Base-by-base conservation (phyloP, 768 basidiomycete genomes). In the Rickenella mellea region DNA sequence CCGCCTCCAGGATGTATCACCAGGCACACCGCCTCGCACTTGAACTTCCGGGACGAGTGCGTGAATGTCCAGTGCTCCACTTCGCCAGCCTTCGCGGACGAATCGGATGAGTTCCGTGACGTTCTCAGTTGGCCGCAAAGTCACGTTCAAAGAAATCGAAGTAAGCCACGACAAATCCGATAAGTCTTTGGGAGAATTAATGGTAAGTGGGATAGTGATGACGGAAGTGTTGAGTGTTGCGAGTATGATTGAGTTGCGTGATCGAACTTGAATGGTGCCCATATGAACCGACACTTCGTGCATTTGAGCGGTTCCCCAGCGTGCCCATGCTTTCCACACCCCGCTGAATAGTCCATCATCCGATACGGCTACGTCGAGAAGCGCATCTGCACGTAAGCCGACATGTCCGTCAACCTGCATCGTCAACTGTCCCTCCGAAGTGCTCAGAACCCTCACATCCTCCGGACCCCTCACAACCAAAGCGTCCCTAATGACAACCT, bases 321-420 rank as follows among this genome's bases (percentile, higher is more conserved):
- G 68, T 2, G 83, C 85, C 14, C 86, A 44, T 2, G 71, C 63
- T 58, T 81, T 86, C 78, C 79, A 82, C 24, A 76, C 44, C 33
- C 59, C 59, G n/a, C 54, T 47, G 35, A 77, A 45, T 5, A 75
- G 28, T 24, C 64, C 63, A 42, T 83, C 65, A 15, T 45, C 69
- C 6, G 66, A 61, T 7, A 59, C 51, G 22, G 64, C 60, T 9
- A 61, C 60, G 41, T 74, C 80, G 11, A 83, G 61, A 15, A 76
- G 62, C 7, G 66, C 55, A 2, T 80, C 82, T 6, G 78, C 83
- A 54, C 87, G 76, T n/a, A 88, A 46, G 0, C 85, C 85, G 12
- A 83, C 53, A 37, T 69, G 63, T 4, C 69, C 79, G 14, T 71
- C 61, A 5, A 86, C 62, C 29, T 62, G 64, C 26, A 87, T 45